Conservation (phyloP, 179 eudicot genomes). For the Silene coronaria region DNA sequence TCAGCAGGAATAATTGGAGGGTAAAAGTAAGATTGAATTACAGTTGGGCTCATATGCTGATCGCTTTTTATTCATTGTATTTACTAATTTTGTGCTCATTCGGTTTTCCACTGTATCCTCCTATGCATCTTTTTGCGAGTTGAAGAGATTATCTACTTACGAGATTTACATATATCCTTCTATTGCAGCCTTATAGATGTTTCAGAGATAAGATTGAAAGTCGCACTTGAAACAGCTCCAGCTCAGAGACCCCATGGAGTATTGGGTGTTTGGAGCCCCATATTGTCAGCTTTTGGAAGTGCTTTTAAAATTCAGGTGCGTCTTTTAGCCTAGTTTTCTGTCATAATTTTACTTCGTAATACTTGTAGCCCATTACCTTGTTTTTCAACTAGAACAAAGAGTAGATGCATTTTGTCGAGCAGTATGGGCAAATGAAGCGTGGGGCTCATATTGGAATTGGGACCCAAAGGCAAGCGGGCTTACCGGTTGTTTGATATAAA, state of each 20-base stretch:
- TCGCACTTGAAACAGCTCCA: conserved; percentile 89
- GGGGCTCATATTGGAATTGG: too few relatives aligned
- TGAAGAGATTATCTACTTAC: not conserved
- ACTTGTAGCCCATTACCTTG: not conserved
- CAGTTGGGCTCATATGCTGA: not conserved
- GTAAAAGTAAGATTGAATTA: not conserved
- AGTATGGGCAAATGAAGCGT: too few relatives aligned
- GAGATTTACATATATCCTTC: not conserved
- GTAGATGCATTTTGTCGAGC: not conserved
- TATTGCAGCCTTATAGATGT: conserved; percentile 79
- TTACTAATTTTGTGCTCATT: not conserved
- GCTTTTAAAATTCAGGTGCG: conserved; percentile 93
- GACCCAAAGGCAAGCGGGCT: too few relatives aligned
- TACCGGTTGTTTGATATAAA: too few relatives aligned
- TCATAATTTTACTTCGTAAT: not conserved
- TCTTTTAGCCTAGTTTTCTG: conserved; percentile 8
- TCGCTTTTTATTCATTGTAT: not conserved
- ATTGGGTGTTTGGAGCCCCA: conserved; percentile 94
- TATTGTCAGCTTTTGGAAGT: conserved; percentile 91
- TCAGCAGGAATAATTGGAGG: not conserved
- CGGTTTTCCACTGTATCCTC: not conserved
- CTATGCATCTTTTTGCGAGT: not conserved
- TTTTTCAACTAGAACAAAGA: not conserved
- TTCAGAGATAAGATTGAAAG: conserved; percentile 82
- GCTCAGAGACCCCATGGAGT: conserved; percentile 95